Percentiles rank a stretch among this genome's conserved stretches.
Conservation (phyloP, 768 basidiomycete species). For the Lactarius tabidus region DNA sequence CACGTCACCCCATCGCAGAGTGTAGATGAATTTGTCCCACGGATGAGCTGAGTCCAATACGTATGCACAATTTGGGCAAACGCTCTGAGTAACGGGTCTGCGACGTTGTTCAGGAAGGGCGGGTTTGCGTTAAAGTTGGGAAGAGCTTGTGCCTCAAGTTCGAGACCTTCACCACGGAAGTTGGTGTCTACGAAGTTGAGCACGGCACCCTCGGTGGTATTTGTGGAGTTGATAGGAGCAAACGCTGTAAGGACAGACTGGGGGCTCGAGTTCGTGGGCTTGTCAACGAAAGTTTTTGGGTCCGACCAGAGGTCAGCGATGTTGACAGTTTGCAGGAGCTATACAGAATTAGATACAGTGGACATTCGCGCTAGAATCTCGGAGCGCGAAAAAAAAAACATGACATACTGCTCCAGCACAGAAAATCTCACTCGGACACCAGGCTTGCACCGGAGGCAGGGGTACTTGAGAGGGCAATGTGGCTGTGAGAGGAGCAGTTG, state of each 20-base stretch:
- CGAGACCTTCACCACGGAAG: conserved; percentile 82
- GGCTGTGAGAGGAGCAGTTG: conserved; percentile 50
- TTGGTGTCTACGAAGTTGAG: conserved; percentile 67
- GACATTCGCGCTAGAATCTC: conserved; percentile 1
- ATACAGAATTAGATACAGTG: background rate
- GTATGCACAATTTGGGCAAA: conserved; percentile 79
- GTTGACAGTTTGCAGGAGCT: conserved; percentile 85
- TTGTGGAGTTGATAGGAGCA: conserved; percentile 36
- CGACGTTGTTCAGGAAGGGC: conserved; percentile 64
- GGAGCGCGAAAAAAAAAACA: background rate
- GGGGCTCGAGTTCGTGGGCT: conserved; percentile 70
- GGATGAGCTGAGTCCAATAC: conserved; percentile 79
- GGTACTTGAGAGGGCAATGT: conserved; percentile 62
- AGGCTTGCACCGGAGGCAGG: conserved; percentile 64
- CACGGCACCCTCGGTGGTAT: conserved; percentile 58
- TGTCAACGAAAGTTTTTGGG: conserved; percentile 86
- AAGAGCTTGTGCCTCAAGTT: conserved; percentile 62
- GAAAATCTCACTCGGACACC: conserved; percentile 77
- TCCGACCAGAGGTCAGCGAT: conserved; percentile 71
- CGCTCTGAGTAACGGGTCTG: conserved; percentile 62
- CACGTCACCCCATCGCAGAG: conserved; percentile 61
- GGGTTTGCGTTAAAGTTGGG: conserved; percentile 61
- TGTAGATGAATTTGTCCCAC: conserved; percentile 65
- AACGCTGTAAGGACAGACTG: conserved; percentile 72
- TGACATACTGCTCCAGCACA: conserved; percentile 68